Base-by-base conservation (phyloP, 2,329 filamentous ascomycete species). In the Celoporthe dispersa region DNA sequence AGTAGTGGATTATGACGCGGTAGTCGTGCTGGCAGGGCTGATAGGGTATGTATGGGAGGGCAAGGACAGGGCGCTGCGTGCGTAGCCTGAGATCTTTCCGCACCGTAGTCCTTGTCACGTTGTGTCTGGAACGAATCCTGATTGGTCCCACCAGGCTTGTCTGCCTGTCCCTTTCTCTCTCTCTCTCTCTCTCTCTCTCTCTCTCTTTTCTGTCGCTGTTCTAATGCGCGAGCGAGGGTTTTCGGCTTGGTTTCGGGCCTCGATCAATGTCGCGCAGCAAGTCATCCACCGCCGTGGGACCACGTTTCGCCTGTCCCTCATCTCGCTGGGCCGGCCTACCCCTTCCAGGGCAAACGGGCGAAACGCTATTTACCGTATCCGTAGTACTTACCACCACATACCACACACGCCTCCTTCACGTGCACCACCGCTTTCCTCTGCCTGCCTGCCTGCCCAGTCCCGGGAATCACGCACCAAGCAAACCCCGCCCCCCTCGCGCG, bases 81-180 rank as follows among this genome's bases (percentile, higher is more conserved):
- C 41, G 16, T 48, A 48, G 41, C 41, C 41, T 48, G 19, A 48
- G 41, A 48, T 48, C 41, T 48, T 8, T 16, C 51, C 25, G 66
- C 11, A 19, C 57, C 62, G 64, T 28, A 53, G 48, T 64, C 65
- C 70, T 72, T 61, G 71, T 68, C 70, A 70, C 70, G 70, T 72
- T 72, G 70, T 59, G 53, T 63, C 57, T 22, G 33, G 3, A 39
- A 28, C 28, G 53, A 12, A n/a, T 39, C 59, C 57, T 71, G 68
- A 72, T 72, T 72, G 70, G 70, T 41, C 65, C 59, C 63, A 60
- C 37, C 59, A 37, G 31, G 44, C 16, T 9, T 7, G 55, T 35
- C 35, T 35, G 35, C 8, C 19, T 57, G 53, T 16, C 3, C 12
- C 12, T 31, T 16, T 16, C 19, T 5, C 33, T n/a, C 8, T 48